Percentiles rank a stretch among this genome's conserved stretches.
Conservation (phyloP, 2,329 filamentous ascomycete species). For the Fusarium zealandicum region DNA sequence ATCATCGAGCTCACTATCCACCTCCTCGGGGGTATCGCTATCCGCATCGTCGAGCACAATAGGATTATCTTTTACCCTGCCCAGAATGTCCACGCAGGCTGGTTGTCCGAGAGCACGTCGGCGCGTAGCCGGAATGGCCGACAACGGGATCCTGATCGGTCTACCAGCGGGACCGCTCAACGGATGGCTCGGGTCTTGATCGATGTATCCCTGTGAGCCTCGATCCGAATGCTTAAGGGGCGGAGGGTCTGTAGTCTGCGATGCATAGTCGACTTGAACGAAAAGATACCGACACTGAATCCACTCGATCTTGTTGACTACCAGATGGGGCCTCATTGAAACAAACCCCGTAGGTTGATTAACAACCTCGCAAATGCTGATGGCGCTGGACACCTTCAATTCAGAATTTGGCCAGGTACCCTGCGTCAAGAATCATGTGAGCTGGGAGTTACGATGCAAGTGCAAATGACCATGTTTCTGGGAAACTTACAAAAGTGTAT, state of each 20-base stretch:
- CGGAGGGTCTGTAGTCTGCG: constrained; percentile 9
- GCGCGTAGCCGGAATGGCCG: constrained; percentile 38
- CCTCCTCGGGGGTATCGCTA: background rate
- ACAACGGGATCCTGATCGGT: constrained; percentile 38
- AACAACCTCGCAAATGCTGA: constrained; percentile 86
- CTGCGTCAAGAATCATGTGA: constrained; percentile 1
- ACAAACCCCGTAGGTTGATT: constrained; percentile 73
- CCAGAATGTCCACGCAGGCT: background rate
- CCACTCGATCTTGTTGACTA: constrained; percentile 81
- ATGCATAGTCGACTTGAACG: constrained; percentile 44
- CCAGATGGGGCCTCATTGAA: constrained; percentile 65
- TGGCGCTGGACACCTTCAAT: constrained; percentile 63
- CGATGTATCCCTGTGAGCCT: constrained; percentile 30
- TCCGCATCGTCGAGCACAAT: constrained; percentile 14
- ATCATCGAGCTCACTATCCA: constrained; percentile 26
- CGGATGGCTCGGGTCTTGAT: constrained; percentile 36
- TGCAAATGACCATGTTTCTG: background rate
- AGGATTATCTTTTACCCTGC: constrained; percentile 3
- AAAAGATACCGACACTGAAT: constrained; percentile 90
- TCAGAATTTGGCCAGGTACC: constrained; percentile 71
- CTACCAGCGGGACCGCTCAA: constrained; percentile 10
- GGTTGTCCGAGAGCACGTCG: constrained; percentile 13
- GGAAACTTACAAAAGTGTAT: background rate
- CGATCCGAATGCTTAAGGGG: constrained; percentile 13
- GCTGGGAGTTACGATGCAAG: background rate